Conservation (phyloP, 176 grass and related monocot genomes). For the Thinopyrum elongatum region DNA sequence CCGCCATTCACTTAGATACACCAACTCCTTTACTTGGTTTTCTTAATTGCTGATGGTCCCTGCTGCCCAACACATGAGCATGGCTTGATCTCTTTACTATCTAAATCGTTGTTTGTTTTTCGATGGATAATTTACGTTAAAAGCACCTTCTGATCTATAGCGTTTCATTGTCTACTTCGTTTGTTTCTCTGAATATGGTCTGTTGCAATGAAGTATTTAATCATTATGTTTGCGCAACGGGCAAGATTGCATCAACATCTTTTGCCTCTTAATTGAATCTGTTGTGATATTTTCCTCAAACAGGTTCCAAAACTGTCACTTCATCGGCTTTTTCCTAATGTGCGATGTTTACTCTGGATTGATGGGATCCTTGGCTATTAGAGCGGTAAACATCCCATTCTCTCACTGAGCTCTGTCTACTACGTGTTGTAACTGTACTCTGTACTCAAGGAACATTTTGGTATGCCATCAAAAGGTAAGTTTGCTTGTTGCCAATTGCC, state of each 20-base stretch:
- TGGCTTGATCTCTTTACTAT: not conserved
- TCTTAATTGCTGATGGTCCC: not conserved
- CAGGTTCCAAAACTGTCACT: constrained; percentile 93
- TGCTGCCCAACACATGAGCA: not conserved
- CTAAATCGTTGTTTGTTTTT: not conserved
- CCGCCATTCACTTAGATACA: not conserved
- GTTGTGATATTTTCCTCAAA: constrained; percentile 15
- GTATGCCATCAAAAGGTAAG: not conserved
- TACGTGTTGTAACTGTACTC: constrained; percentile 13
- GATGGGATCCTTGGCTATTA: constrained; percentile 92
- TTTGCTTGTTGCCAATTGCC: not conserved
- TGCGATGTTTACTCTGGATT: constrained; percentile 78
- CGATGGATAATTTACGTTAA: not conserved
- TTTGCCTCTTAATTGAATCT: not conserved
- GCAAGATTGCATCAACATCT: not conserved
- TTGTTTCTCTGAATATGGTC: not conserved
- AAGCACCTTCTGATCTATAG: not conserved
- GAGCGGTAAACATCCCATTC: constrained; percentile 60
- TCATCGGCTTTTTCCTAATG: constrained; percentile 89
- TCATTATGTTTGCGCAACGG: not conserved
- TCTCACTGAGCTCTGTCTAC: not conserved
- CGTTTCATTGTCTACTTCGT: not conserved
- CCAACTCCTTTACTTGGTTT: not conserved
- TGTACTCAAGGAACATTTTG: constrained; percentile 10
- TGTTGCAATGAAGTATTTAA: not conserved